Base-by-base conservation (phyloP, 768 basidiomycete genomes). In the Lepiota venenata region DNA sequence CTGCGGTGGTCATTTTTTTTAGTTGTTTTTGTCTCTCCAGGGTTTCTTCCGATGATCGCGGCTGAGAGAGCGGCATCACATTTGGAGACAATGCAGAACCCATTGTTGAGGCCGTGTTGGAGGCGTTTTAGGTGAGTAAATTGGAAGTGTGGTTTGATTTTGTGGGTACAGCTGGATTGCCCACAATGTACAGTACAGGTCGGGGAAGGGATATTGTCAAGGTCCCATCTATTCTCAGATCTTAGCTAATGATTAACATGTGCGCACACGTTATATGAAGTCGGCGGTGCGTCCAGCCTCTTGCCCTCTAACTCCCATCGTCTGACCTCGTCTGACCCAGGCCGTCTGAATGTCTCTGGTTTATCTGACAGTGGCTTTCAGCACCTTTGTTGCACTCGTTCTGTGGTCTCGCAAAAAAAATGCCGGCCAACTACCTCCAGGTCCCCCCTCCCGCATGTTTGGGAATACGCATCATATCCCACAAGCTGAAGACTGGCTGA, bases 1-100 rank as follows among this genome's bases (percentile, higher is more conserved):
- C 88, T 89, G 88, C 87, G 84, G 87, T 87, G 84, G 83, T 88
- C 87, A n/a, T n/a, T n/a, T n/a, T n/a, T n/a, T n/a, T n/a, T n/a
- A n/a, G 88, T 66, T 58, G 64, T 63, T 62, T 60, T 52, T 12
- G 4, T 21, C 25, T n/a, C n/a, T n/a, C n/a, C n/a, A n/a, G 5
- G 25, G 25, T 25, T 25, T 25, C 5, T 25, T 2, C 25, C 25
- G 25, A 25, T 5, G 25, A 25, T 5, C 5, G 25, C 25, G 25
- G 5, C 5, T 25, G 25, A n/a, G 25, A 25, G 25, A 25, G 25
- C 25, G 25, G 25, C 5, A 25, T 25, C 5, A 25, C 5, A 25
- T 25, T 25, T 25, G n/a, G n/a, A n/a, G n/a, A n/a, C n/a, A n/a
- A n/a, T n/a, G n/a, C n/a, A n/a, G n/a, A n/a, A n/a, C n/a, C n/a